Evolutionary conservation across 352 stramenopile species (phyloP).

Genomic region (Saprolegnia diclina): DNA sequence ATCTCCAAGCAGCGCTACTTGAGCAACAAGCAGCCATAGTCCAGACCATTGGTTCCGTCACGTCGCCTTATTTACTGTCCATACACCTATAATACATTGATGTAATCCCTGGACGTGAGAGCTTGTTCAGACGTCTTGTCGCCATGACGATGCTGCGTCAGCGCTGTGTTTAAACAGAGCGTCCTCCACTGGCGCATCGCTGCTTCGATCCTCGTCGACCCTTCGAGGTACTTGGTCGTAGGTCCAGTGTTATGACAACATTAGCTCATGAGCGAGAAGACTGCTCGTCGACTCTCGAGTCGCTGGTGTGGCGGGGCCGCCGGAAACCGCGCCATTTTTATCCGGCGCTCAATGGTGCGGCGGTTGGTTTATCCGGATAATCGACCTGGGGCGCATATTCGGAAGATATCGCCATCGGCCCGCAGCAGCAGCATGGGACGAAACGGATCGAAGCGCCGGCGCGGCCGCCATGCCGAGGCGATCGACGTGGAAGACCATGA

Average conservation of each 20-base stretch:
- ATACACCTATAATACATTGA: too few species aligned
- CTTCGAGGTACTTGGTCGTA: too few species aligned
- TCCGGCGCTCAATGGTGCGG: background rate
- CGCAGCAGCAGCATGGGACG: background rate
- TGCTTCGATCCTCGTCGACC: too few species aligned
- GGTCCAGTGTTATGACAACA: too few species aligned
- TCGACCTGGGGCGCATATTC: background rate
- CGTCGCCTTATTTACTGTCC: slow-evolving; percentile 2
- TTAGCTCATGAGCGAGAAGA: too few species aligned
- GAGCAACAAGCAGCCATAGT: slow-evolving; percentile 8
- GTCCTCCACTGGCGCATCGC: too few species aligned
- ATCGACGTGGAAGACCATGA: slow-evolving; percentile 9
- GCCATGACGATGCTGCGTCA: too few species aligned
- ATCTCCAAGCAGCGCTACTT: slow-evolving; percentile 37
- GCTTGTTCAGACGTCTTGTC: too few species aligned
- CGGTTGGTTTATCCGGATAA: slow-evolving; percentile 13
- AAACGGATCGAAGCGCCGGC: background rate
- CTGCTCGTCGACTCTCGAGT: too few species aligned
- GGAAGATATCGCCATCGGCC: background rate
- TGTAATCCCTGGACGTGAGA: too few species aligned
- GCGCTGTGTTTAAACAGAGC: too few species aligned
- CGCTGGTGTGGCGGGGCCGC: background rate
- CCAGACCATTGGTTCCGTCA: background rate
- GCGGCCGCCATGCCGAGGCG: background rate
- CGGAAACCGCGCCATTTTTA: slow-evolving; percentile 14